A percentile compares a stretch with the other conserved stretches of the same genome.
These are phyloP conservation scores for Didymella glomerata DNA, from an alignment of 2,329 filamentous ascomycete species.

Conservation along the genomic window DNA sequence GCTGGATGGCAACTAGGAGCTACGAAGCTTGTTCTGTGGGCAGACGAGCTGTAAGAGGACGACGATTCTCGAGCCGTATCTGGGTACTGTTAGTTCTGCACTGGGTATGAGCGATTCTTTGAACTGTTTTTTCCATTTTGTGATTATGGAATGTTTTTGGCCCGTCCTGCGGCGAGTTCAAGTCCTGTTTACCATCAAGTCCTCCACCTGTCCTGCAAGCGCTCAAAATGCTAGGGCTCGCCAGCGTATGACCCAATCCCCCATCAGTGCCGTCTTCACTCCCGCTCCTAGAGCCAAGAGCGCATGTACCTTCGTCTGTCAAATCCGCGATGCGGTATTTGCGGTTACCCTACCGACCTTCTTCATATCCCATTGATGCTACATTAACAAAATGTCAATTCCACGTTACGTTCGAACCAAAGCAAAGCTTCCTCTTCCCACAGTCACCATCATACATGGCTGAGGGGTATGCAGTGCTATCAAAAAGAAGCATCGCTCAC, in stretches of 20 bases:
- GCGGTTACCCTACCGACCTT: neutral
- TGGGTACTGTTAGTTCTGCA: neutral
- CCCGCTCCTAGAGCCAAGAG: neutral
- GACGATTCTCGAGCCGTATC: too few relatives aligned
- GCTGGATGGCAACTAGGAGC: constrained; percentile 59
- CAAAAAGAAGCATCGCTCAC: neutral
- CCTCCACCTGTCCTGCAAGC: neutral
- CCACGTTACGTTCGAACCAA: neutral
- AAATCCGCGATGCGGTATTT: neutral
- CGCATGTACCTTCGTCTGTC: neutral
- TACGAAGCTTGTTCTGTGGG: constrained; percentile 56
- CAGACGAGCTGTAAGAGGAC: constrained; percentile 29
- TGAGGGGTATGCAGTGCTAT: neutral
- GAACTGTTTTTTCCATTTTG: neutral
- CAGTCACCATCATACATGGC: neutral
- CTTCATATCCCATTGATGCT: neutral
- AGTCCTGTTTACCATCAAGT: neutral
- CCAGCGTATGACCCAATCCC: neutral
- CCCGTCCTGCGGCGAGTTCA: neutral
- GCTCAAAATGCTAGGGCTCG: neutral
- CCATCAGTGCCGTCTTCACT: neutral
- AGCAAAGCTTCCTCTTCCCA: neutral
- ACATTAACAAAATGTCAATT: neutral
- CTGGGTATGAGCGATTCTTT: neutral
- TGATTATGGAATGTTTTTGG: neutral